Percentiles rank a stretch among this genome's conserved stretches.
Evolutionary conservation across 2,329 filamentous ascomycete genomes (phyloP).

Genomic region (Diatrype stigma): DNA sequence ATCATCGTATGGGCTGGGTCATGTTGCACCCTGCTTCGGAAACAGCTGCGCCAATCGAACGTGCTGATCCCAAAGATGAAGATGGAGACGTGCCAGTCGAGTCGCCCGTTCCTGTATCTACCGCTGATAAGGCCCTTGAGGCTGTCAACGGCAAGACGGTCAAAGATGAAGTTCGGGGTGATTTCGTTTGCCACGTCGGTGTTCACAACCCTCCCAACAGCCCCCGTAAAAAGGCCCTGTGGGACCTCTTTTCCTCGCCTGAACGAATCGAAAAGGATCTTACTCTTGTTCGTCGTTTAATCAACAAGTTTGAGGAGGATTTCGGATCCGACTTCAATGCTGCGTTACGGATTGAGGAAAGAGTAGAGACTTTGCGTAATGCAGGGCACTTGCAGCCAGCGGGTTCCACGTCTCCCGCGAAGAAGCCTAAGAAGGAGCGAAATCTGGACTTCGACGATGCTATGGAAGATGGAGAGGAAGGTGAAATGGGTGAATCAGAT

Average conservation of each 20-base stretch:
- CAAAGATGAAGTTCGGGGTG: slow-evolving; percentile 85
- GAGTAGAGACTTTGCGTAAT: slow-evolving; percentile 74
- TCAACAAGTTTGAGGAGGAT: slow-evolving; percentile 80
- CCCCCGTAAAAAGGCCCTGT: slow-evolving; percentile 89
- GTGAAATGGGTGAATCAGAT: slow-evolving; percentile 71
- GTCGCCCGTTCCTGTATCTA: slow-evolving; percentile 45
- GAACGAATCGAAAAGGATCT: slow-evolving; percentile 92
- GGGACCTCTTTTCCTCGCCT: slow-evolving; percentile 93
- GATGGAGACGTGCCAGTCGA: slow-evolving; percentile 54
- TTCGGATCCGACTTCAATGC: slow-evolving; percentile 75
- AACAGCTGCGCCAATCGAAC: slow-evolving; percentile 59
- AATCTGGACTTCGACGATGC: slow-evolving; percentile 58
- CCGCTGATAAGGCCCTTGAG: slow-evolving; percentile 82
- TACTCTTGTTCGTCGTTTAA: slow-evolving; percentile 73
- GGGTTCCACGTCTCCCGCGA: slow-evolving; percentile 47
- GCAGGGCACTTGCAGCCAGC: slow-evolving; percentile 73
- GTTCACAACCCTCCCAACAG: slow-evolving; percentile 86
- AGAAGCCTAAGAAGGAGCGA: slow-evolving; percentile 59
- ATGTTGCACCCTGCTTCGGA: slow-evolving; percentile 83
- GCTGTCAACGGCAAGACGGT: slow-evolving; percentile 98
- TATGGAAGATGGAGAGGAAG: slow-evolving; percentile 59
- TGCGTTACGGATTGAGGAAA: slow-evolving; percentile 75
- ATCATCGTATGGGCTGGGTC: slow-evolving; percentile 97
- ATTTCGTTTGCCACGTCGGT: slow-evolving; percentile 96
- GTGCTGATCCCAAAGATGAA: slow-evolving; percentile 69